phyloP scores from a whole-genome alignment of 306 rosid genomes.

The Cicer yamashitae region DNA sequence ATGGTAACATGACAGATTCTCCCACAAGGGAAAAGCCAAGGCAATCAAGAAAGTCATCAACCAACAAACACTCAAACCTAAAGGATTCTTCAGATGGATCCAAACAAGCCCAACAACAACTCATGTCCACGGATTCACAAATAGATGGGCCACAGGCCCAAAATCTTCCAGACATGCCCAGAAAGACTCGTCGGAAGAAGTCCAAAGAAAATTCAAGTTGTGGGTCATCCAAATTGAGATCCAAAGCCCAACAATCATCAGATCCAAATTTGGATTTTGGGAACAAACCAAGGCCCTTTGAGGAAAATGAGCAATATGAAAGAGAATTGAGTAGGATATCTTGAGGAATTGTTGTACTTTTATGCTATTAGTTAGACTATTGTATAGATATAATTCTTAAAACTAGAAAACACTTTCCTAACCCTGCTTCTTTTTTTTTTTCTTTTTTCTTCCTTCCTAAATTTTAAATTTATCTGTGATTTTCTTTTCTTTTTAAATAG shows the following conservation, averaged over 20 bases:
- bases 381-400: conserved; percentile 41
- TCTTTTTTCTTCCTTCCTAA: background rate
- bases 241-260: conserved; percentile 44
- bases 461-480: conserved; percentile 22
- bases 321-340: conserved; percentile 47
- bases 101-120: conserved; percentile 3
- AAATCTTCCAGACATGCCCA: conserved; percentile 61
- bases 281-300: conserved; percentile 42
- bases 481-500: background rate
- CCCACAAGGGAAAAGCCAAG: conserved; percentile 61
- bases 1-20: conserved; percentile 38
- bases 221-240: conserved; percentile 45
- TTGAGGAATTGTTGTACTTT: conserved; percentile 36
- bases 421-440: background rate
- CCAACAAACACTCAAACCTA: conserved; percentile 44
- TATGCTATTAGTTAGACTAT: conserved; percentile 48
- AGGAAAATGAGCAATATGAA: conserved; percentile 45
- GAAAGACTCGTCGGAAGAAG: conserved; percentile 67
- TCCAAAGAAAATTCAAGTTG: conserved; percentile 53
- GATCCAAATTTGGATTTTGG: conserved; percentile 41
- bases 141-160: conserved; percentile 42
- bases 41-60: conserved; percentile 56
- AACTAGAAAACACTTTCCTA: conserved; percentile 43
- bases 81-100: conserved; percentile 51
- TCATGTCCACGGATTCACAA: background rate